phyloP scores from a whole-genome alignment of 306 rosid genomes.

The Quercus parvula region DNA sequence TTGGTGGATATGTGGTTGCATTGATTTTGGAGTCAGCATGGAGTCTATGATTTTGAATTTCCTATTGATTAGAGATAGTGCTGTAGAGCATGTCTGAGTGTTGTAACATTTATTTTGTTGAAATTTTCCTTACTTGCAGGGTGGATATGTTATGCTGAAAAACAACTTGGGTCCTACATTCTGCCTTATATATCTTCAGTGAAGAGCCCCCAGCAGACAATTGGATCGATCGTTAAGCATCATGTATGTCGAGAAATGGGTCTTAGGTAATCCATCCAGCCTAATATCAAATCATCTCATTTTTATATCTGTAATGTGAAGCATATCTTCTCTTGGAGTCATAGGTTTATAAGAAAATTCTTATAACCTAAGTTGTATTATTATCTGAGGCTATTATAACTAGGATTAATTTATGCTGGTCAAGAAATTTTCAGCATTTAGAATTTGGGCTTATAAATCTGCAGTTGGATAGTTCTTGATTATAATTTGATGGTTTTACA shows the following conservation, averaged over 20 bases:
- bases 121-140: conserved; percentile 42
- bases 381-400: background rate
- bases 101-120: background rate
- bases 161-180: conserved; percentile 81
- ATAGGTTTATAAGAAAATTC: background rate
- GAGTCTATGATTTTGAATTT: background rate
- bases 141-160: conserved; percentile 99
- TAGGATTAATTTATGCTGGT: background rate
- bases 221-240: conserved; percentile 75
- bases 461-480: background rate
- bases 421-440: background rate
- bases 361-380: background rate
- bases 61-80: background rate
- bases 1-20: background rate
- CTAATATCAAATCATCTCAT: background rate
- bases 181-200: conserved; percentile 81
- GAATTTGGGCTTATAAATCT: background rate
- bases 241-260: conserved; percentile 63
- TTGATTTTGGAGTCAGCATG: background rate
- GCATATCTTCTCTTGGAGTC: background rate
- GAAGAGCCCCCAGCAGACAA: conserved; percentile 93
- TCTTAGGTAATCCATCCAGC: conserved; percentile 50
- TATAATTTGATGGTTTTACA: background rate
- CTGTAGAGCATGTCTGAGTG: background rate
- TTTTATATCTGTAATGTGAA: background rate